Base-by-base conservation (phyloP, 2,329 filamentous ascomycete genomes). In the Penicillium fuscoglaucum region DNA sequence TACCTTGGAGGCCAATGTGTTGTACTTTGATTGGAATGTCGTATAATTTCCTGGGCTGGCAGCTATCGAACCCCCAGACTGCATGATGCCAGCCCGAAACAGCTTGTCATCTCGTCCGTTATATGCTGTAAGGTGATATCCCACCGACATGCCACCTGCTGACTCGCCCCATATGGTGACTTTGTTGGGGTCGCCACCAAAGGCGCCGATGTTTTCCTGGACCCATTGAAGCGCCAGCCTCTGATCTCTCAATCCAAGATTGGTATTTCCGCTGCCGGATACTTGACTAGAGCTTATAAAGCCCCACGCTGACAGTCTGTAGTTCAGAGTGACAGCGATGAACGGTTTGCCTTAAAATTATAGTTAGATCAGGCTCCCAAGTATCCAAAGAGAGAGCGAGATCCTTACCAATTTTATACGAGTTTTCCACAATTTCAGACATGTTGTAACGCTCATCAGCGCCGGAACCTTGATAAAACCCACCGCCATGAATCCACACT, bases 401-500 rank as follows among this genome's bases (percentile, higher is more conserved):
- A 19, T 1, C 35, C 59, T 7, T 60, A 41, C 76, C 77, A 24
- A 84, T 79, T 4, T 79, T 72, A 41, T 82, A 79, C 7, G 82
- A 79, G 28, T 82, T 79, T 45, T 80, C 73, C 7, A 89, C 83
- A 47, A 88, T 80, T 58, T 81, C 84, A 15, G 82, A 83, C 58
- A 87, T 75, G 65, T 89, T 89, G 69, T 89, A 89, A 54, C 85
- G 80, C 6, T 81, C 76, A 59, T 86, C 83, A 13, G 60, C 74
- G 64, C 63, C 79, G 68, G 68, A 79, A 1, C 85, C 85, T 33
- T 77, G 73, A 52, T 75, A 79, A 6, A 84, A 78, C 2, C 82
- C 83, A 33, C 84, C 84, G 13, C 83, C 79, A 62, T 87, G 84
- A 28, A 89, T 84, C 85, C 86, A 89, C 1, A 86, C 77, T 12